Evolutionary conservation across 148 eudicot genomes (phyloP).

Genomic region (Spergularia bocconei): DNA sequence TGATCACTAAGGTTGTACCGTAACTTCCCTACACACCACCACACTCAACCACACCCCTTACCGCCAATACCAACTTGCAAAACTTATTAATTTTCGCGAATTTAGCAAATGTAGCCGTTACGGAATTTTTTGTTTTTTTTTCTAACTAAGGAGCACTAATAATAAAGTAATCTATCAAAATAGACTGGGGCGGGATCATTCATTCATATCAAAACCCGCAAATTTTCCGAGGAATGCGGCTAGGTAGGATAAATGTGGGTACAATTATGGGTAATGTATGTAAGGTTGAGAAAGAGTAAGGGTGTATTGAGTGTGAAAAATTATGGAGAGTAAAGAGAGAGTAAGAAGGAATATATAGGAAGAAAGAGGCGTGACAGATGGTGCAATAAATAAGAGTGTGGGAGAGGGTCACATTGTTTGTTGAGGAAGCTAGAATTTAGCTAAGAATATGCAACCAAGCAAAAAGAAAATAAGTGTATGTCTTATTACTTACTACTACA

Average conservation of each 20-base stretch:
- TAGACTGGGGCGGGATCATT: not conserved
- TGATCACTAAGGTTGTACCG: too few relatives aligned
- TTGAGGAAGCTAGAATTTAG: not conserved
- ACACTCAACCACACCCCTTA: not conserved
- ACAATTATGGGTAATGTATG: not conserved
- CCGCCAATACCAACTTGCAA: too few relatives aligned
- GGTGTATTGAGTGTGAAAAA: not conserved
- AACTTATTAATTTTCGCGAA: too few relatives aligned
- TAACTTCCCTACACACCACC: not conserved
- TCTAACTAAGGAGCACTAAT: not conserved
- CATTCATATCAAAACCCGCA: not conserved
- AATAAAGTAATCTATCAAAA: not conserved
- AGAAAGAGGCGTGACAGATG: conserved; percentile 16
- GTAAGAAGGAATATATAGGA: conserved; percentile 14
- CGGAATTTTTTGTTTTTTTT: not conserved
- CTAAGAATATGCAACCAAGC: not conserved
- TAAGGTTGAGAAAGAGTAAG: conserved; percentile 4
- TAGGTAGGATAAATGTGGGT: not conserved
- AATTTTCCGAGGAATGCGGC: not conserved
- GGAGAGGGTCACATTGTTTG: conserved; percentile 13
- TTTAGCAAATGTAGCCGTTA: too few relatives aligned
- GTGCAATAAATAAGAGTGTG: conserved; percentile 45
- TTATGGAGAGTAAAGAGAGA: conserved; percentile 17
- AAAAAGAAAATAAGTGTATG: not conserved
- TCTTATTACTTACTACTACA: not conserved